Percentiles rank a stretch among this genome's conserved stretches.
Conservation (phyloP, 2,329 filamentous ascomycete genomes). For the Colletotrichum siamense region DNA sequence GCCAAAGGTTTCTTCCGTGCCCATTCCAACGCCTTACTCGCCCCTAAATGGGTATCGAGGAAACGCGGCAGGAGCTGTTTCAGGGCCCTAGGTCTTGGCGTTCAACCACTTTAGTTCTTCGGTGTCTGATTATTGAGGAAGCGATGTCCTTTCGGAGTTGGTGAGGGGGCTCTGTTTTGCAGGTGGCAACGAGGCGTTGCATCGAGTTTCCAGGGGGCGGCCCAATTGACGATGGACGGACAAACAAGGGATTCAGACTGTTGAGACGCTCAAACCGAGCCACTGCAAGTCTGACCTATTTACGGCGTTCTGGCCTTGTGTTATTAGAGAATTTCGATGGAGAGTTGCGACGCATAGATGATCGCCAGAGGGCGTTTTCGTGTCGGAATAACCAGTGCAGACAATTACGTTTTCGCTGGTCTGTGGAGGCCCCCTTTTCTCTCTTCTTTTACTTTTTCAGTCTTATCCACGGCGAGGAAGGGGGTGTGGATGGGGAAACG, state of each 20-base stretch:
- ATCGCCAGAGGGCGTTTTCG: slow-evolving; percentile 1
- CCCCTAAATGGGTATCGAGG: background rate
- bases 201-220: background rate
- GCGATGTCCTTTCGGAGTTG: slow-evolving; percentile 15
- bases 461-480: background rate
- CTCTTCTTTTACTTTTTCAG: background rate
- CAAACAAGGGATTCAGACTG: background rate
- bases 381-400: background rate
- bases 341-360: slow-evolving; percentile 13
- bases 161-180: background rate
- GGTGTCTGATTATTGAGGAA: slow-evolving; percentile 13
- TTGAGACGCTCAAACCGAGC: background rate
- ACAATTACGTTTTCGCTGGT: background rate
- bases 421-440: background rate
- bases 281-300: background rate
- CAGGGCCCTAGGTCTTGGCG: background rate
- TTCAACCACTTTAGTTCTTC: background rate
- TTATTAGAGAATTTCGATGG: slow-evolving; percentile 10
- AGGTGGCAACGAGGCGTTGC: background rate
- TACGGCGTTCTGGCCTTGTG: slow-evolving; percentile 19
- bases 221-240: background rate
- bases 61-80: background rate
- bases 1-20: background rate
- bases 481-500: background rate
- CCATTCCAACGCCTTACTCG: background rate